phyloP scores from a whole-genome alignment of 2,329 filamentous ascomycete species.

The Microcyclospora pomicola region DNA sequence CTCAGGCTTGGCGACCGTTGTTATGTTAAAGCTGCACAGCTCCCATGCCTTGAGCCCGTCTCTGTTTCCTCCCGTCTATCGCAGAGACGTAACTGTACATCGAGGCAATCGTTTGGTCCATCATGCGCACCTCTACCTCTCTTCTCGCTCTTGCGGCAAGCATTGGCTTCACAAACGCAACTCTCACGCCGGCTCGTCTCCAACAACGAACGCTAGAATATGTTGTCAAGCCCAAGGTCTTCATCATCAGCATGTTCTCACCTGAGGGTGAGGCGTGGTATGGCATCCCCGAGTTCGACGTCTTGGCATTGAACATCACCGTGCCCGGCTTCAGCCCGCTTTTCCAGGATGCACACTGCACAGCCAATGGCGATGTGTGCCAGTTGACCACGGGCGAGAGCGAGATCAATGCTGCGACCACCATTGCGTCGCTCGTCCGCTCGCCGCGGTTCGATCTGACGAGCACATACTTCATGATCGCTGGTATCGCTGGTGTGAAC shows the following conservation, averaged over 20 bases:
- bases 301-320: constrained; percentile 22
- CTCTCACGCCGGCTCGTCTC: constrained; percentile 6
- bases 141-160: constrained; percentile 2
- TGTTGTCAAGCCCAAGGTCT: constrained; percentile 41
- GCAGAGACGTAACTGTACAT: too few relatives aligned
- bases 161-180: constrained; percentile 1
- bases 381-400: constrained; percentile 49
- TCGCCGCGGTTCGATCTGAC: constrained; percentile 50
- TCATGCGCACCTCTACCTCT: not conserved
- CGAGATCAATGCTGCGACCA: constrained; percentile 59
- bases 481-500: constrained; percentile 62
- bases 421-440: constrained; percentile 49
- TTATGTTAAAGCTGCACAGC: too few relatives aligned
- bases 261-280: constrained; percentile 36
- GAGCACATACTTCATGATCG: constrained; percentile 56
- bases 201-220: constrained; percentile 13
- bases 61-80: too few relatives aligned
- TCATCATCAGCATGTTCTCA: constrained; percentile 48
- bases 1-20: too few relatives aligned
- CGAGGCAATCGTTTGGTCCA: too few relatives aligned
- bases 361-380: constrained; percentile 46
- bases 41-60: too few relatives aligned
- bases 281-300: constrained; percentile 19
- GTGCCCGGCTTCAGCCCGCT: constrained; percentile 20
- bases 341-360: constrained; percentile 43